Evolutionary conservation across 352 stramenopile genomes (phyloP), one percentile per base, ranked within the genome.

Genomic region (Pythium dissotocum): DNA sequence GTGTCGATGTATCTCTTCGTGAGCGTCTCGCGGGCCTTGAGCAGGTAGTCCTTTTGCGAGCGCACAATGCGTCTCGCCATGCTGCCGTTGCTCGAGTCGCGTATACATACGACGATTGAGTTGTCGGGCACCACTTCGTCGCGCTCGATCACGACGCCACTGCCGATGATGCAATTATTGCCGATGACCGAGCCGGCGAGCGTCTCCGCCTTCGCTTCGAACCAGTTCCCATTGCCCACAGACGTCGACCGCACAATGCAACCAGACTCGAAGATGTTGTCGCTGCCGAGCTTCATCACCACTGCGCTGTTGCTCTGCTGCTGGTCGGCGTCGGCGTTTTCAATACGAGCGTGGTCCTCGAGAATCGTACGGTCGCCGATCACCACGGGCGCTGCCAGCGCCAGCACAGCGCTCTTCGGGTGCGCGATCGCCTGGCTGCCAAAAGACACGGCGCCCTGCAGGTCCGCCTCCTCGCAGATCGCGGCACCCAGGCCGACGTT

Each of bases 201-300:
- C 2, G 77, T 75, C 57, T 75, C 40, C 8, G 79, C 75, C 58
- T 91, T 90, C n/a, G 88, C 75, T 61, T 96, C 88, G 33, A 96
- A 91, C 73, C 77, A 87, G 71, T 93, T 94, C 64, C 79, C 77
- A 61, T 79, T 76, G 14, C 88, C 88, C 14, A 96, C 72, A 26
- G 56, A 62, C 14, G 59, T 69, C 8, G 83, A 88, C 13, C 76
- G 80, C 44, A 96, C 72, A n/a, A 84, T 60, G 59, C 82, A 89
- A 28, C 88, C 86, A 52, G 77, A 86, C 73, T 96, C 88, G 58
- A 96, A 93, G 61, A 96, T 61, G 71, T 93, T 94, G 67, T 80
- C 71, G 53, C 65, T 75, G 38, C 88, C 88, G 33, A 96, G 65
- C 10, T 49, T 61, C 75, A 94, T 89, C 8, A 73, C 67, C 28